Percentiles rank a stretch among this genome's conserved stretches.
Conservation (phyloP, 108 stramenopile genomes). For the Stephanodiscus minutulus region DNA sequence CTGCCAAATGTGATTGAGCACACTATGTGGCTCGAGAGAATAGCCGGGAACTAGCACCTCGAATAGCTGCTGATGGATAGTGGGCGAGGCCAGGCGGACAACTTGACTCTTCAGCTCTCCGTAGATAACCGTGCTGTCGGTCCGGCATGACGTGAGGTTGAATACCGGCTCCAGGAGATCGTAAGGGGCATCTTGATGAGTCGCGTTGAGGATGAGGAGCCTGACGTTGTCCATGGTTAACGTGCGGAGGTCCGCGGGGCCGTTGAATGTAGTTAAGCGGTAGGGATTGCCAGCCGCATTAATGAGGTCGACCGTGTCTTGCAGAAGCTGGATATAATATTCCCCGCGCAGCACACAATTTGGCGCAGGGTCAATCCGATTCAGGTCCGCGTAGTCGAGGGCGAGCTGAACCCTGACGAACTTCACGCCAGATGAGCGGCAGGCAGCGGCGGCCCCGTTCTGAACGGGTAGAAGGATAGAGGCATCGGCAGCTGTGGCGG, state of each 20-base stretch:
- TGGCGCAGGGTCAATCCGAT: background rate
- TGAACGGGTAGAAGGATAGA: background rate
- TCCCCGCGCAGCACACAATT: background rate
- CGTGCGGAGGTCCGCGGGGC: constrained; percentile 7
- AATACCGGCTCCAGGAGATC: background rate
- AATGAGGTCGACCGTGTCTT: background rate
- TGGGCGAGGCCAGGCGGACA: background rate
- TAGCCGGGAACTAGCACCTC: background rate
- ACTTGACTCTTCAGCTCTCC: too few species aligned
- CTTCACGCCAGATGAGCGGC: background rate
- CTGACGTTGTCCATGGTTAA: background rate
- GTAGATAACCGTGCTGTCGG: background rate
- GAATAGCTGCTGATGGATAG: background rate
- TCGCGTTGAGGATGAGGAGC: background rate
- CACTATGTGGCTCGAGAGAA: too few species aligned
- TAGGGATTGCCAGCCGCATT: background rate
- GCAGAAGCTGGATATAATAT: too few species aligned
- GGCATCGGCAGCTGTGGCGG: background rate
- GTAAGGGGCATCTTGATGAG: background rate
- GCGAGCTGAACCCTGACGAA: background rate
- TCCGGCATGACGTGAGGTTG: background rate
- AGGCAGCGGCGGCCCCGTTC: background rate
- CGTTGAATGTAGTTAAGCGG: constrained; percentile 1
- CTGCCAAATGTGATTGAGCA: too few species aligned
- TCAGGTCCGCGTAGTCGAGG: background rate